phyloP scores from a whole-genome alignment of 2,329 filamentous ascomycete species.

The Paecilomyces dactylethromorphus region DNA sequence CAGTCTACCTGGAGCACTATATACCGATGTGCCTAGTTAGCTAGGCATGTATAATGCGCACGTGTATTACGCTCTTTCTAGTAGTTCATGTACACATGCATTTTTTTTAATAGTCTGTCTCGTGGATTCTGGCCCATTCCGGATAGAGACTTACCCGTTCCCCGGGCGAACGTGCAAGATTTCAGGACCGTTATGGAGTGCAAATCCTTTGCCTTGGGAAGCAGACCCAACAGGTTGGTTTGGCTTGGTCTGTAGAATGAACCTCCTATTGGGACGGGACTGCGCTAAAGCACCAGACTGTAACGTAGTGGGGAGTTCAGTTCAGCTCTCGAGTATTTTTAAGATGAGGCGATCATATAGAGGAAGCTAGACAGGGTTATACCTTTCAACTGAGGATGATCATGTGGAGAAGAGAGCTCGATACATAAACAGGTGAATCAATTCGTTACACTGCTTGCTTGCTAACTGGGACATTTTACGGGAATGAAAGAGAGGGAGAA shows the following conservation, averaged over 20 bases:
- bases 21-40: no score
- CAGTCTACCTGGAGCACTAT: neutral
- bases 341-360: neutral
- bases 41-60: no score
- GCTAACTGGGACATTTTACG: neutral
- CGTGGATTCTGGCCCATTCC: no score
- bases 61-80: no score
- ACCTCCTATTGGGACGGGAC: neutral
- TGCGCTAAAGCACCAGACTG: neutral
- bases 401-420: neutral
- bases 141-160: no score
- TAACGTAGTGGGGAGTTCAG: neutral
- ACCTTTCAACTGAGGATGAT: neutral
- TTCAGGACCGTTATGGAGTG: neutral
- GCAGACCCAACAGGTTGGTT: neutral
- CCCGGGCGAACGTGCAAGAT: no score
- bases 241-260: neutral
- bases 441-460: neutral
- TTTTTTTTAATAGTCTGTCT: no score
- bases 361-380: neutral
- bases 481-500: neutral
- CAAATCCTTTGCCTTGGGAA: no score
- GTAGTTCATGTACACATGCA: no score
- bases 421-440: neutral
- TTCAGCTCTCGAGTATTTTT: neutral